These are phyloP conservation scores for Pseudogymnoascus sp. DNA, from an alignment of 2,329 filamentous ascomycete genomes.

Conservation along the genomic window DNA sequence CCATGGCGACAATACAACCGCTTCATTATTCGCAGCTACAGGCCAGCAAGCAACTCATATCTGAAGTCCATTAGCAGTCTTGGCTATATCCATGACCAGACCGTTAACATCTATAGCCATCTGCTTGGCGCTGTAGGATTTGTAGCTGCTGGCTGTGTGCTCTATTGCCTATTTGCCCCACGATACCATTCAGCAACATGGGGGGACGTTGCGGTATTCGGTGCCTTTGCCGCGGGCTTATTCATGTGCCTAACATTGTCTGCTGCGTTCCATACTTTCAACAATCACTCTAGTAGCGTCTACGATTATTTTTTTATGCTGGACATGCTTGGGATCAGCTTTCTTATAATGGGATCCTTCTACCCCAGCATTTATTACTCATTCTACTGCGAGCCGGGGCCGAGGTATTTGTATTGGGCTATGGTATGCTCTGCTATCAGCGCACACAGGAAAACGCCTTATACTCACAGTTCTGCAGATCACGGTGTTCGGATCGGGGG, in stretches of 20 bases:
- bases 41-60: background rate
- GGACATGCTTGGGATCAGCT: background rate
- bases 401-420: slow-evolving; percentile 6
- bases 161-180: background rate
- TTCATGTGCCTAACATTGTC: slow-evolving; percentile 3
- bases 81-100: background rate
- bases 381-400: slow-evolving; percentile 1
- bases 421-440: background rate
- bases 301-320: background rate
- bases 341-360: slow-evolving; percentile 2
- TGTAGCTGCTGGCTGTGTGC: background rate
- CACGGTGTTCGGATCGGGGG: background rate
- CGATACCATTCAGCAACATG: background rate
- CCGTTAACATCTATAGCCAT: slow-evolving; percentile 6
- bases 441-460: background rate
- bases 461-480: slow-evolving; percentile 3
- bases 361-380: slow-evolving; percentile 1
- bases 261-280: background rate
- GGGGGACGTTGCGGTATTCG: background rate
- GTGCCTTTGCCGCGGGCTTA: background rate
- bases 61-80: background rate
- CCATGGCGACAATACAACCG: slow-evolving; percentile 7
- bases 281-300: background rate
- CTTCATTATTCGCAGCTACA: slow-evolving; percentile 1
- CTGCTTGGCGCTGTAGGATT: background rate